Percentiles rank a stretch among this genome's conserved stretches.
phyloP scores from a whole-genome alignment of 2,329 filamentous ascomycete species.

The Trichoderma gracile region DNA sequence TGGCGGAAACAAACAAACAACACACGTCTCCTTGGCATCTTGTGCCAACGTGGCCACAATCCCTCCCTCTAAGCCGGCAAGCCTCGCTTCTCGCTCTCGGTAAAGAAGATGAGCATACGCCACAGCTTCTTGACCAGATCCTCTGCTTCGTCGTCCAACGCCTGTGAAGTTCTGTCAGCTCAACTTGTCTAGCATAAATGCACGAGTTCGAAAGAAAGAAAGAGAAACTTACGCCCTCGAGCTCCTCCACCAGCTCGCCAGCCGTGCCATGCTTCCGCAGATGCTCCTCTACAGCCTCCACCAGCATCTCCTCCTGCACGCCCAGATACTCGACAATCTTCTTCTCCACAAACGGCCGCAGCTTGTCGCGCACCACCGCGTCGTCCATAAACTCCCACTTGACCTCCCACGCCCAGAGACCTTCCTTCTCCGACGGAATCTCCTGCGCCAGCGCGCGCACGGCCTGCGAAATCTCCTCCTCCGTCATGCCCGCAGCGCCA shows the following conservation, averaged over 20 bases:
- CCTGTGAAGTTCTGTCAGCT: slow-evolving; percentile 47
- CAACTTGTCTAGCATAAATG: neutral
- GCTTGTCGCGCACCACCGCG: slow-evolving; percentile 75
- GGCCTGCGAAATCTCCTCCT: slow-evolving; percentile 83
- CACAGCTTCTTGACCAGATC: slow-evolving; percentile 94
- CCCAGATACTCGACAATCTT: slow-evolving; percentile 97
- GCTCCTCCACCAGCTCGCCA: slow-evolving; percentile 77
- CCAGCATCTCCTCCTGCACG: slow-evolving; percentile 92
- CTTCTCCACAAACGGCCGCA: slow-evolving; percentile 94
- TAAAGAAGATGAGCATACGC: slow-evolving; percentile 98
- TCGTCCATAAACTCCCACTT: slow-evolving; percentile 92
- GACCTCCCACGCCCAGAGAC: slow-evolving; percentile 88
- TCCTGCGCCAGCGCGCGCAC: slow-evolving; percentile 81
- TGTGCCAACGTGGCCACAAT: neutral
- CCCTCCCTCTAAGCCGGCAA: slow-evolving; percentile 60
- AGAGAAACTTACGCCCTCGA: slow-evolving; percentile 69
- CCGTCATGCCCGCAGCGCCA: slow-evolving; percentile 65
- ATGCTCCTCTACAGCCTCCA: slow-evolving; percentile 89
- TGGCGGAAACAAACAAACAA: neutral
- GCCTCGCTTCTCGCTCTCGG: slow-evolving; percentile 88
- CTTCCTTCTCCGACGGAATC: slow-evolving; percentile 83
- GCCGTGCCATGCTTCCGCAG: slow-evolving; percentile 73
- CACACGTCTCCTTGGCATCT: neutral
- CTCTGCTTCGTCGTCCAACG: slow-evolving; percentile 92
- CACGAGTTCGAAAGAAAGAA: neutral